Evolutionary conservation across 2,329 filamentous ascomycete species (phyloP).

Genomic region (Berkeleyomyces basicola): DNA sequence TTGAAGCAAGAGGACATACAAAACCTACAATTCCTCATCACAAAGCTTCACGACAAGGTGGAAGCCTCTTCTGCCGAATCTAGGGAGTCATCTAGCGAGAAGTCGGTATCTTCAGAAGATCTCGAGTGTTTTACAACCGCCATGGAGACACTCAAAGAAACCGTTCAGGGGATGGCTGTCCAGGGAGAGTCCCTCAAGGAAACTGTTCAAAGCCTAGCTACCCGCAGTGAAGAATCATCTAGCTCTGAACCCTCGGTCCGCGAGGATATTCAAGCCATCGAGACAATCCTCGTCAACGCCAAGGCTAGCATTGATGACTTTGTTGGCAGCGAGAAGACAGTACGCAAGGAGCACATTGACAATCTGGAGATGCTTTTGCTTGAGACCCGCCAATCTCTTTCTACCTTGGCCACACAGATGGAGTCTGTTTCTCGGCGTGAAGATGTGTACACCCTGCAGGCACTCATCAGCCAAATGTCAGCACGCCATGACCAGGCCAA

Average conservation of each 20-base stretch:
- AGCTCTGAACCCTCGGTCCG: slow-evolving; percentile 27
- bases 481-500: slow-evolving; percentile 59
- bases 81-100: slow-evolving; percentile 18
- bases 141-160: slow-evolving; percentile 30
- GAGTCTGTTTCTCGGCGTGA: slow-evolving; percentile 60
- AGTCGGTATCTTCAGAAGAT: slow-evolving; percentile 34
- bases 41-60: slow-evolving; percentile 68
- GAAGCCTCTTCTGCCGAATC: slow-evolving; percentile 29
- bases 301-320: slow-evolving; percentile 74
- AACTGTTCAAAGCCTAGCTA: slow-evolving; percentile 29
- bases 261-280: slow-evolving; percentile 75
- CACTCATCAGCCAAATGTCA: slow-evolving; percentile 63
- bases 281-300: slow-evolving; percentile 76
- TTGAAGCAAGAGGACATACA: slow-evolving; percentile 61
- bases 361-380: slow-evolving; percentile 48
- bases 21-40: slow-evolving; percentile 68
- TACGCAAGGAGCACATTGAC: slow-evolving; percentile 49
- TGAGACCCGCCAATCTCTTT: slow-evolving; percentile 59
- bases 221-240: slow-evolving; percentile 15
- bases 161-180: slow-evolving; percentile 28
- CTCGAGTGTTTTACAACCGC: slow-evolving; percentile 38
- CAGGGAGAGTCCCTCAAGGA: slow-evolving; percentile 30
- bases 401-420: slow-evolving; percentile 47
- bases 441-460: slow-evolving; percentile 61
- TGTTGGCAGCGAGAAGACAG: slow-evolving; percentile 54